phyloP scores from a whole-genome alignment of 805 yeast genomes.

The Teunomyces cretensis region DNA sequence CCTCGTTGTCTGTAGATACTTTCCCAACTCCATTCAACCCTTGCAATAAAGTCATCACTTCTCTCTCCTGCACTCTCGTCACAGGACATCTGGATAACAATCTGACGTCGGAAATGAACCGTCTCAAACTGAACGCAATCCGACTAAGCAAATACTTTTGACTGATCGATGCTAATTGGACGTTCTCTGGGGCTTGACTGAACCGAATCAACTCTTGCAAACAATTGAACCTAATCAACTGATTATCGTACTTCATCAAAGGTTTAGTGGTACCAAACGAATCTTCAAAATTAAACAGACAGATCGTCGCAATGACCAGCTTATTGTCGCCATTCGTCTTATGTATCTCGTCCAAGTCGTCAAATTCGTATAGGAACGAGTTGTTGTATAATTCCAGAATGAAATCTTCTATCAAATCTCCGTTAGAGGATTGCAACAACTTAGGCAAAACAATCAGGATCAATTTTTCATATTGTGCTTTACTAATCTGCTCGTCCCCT shows the following conservation, averaged over 20 bases:
- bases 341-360: constrained; percentile 46
- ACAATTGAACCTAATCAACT: constrained; percentile 53
- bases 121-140: constrained; percentile 57
- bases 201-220: constrained; percentile 51
- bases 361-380: constrained; percentile 60
- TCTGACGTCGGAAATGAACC: constrained; percentile 61
- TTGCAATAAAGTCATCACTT: constrained; percentile 47
- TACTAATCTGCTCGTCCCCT: constrained; percentile 43
- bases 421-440: constrained; percentile 20
- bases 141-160: constrained; percentile 51
- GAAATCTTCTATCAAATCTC: constrained; percentile 39
- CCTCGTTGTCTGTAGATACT: constrained; percentile 2
- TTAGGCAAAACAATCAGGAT: constrained; percentile 42
- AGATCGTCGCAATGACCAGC: background rate
- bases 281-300: constrained; percentile 13
- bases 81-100: constrained; percentile 64
- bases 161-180: constrained; percentile 18
- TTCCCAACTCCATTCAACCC: constrained; percentile 27
- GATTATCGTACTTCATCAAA: constrained; percentile 43
- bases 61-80: constrained; percentile 62
- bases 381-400: constrained; percentile 53
- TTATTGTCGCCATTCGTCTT: constrained; percentile 8
- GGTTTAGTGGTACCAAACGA: constrained; percentile 65
- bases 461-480: constrained; percentile 42
- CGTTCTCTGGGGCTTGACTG: constrained; percentile 16